Conservation (phyloP, 495 filamentous ascomycete species). For the Podospora anserina region DNA sequence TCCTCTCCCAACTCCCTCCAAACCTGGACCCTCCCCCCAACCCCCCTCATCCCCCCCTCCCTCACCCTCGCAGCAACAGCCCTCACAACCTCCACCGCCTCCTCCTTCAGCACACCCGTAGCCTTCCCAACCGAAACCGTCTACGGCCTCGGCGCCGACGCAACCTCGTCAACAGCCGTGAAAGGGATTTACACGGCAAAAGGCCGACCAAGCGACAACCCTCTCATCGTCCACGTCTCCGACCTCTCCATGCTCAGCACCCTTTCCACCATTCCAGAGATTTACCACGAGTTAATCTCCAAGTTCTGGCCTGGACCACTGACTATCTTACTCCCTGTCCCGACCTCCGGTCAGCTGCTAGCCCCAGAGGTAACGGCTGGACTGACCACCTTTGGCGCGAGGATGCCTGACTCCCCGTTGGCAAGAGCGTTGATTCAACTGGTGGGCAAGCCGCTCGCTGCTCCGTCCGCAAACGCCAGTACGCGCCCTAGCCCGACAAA, state of each 20-base stretch:
- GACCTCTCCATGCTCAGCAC: slow-evolving; percentile 69
- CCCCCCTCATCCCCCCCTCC: slow-evolving; percentile 31
- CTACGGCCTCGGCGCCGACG: slow-evolving; percentile 93
- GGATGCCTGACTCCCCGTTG: slow-evolving; percentile 82
- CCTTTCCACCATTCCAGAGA: slow-evolving; percentile 58
- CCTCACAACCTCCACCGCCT: slow-evolving; percentile 57
- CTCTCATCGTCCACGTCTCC: slow-evolving; percentile 86
- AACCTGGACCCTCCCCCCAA: slow-evolving; percentile 8
- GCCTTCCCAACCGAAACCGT: slow-evolving; percentile 98
- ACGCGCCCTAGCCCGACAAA: slow-evolving; percentile 88
- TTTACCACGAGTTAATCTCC: slow-evolving; percentile 72
- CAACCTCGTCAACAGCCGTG: slow-evolving; percentile 70
- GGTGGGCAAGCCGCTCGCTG: slow-evolving; percentile 76
- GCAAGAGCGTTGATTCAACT: slow-evolving; percentile 80
- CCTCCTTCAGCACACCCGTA: slow-evolving; percentile 65
- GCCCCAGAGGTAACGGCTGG: slow-evolving; percentile 86
- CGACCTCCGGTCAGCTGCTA: slow-evolving; percentile 50
- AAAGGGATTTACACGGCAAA: slow-evolving; percentile 88
- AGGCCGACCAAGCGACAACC: slow-evolving; percentile 86
- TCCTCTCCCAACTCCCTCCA: slow-evolving; percentile 7
- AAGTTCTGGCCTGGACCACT: slow-evolving; percentile 94
- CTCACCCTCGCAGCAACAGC: slow-evolving; percentile 56
- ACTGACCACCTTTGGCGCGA: slow-evolving; percentile 78
- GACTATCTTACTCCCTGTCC: slow-evolving; percentile 84
- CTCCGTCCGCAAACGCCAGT: slow-evolving; percentile 89